Evolutionary conservation across 1,284 basidiomycete genomes (phyloP).

Genomic region (Chalciporus sp.): DNA sequence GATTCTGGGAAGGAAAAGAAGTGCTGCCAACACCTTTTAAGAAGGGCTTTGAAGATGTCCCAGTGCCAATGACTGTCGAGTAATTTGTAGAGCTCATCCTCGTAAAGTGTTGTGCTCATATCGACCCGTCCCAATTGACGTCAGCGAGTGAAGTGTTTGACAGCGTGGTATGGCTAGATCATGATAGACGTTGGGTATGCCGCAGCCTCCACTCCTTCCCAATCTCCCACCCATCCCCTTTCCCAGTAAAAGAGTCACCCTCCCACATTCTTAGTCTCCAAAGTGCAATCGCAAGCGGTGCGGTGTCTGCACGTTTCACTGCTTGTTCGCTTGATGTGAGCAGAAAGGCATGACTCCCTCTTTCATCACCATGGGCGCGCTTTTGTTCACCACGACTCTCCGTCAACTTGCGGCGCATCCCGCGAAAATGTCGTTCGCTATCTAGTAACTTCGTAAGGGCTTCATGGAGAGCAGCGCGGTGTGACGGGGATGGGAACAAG

Average conservation of each 20-base stretch:
- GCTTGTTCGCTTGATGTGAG: constrained; percentile 54
- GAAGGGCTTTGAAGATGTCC: constrained; percentile 35
- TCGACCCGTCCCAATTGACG: not conserved
- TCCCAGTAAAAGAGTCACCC: constrained; percentile 40
- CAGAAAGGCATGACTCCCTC: constrained; percentile 70
- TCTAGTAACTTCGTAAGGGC: constrained; percentile 50
- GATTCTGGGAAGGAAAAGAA: constrained; percentile 83
- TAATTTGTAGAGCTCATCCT: constrained; percentile 26
- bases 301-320: constrained; percentile 55
- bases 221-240: constrained; percentile 34
- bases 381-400: not conserved
- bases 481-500: constrained; percentile 59
- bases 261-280: constrained; percentile 81
- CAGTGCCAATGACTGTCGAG: constrained; percentile 70
- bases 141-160: not conserved
- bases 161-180: not conserved
- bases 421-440: constrained; percentile 44
- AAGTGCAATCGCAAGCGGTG: constrained; percentile 64
- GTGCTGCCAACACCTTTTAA: constrained; percentile 50
- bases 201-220: constrained; percentile 26
- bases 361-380: constrained; percentile 37
- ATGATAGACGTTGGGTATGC: constrained; percentile 7
- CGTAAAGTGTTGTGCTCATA: not conserved
- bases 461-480: constrained; percentile 58
- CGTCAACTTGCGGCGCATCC: constrained; percentile 8